Conservation (phyloP, 2,329 filamentous ascomycete genomes). For the Aspergillus chevalieri region DNA sequence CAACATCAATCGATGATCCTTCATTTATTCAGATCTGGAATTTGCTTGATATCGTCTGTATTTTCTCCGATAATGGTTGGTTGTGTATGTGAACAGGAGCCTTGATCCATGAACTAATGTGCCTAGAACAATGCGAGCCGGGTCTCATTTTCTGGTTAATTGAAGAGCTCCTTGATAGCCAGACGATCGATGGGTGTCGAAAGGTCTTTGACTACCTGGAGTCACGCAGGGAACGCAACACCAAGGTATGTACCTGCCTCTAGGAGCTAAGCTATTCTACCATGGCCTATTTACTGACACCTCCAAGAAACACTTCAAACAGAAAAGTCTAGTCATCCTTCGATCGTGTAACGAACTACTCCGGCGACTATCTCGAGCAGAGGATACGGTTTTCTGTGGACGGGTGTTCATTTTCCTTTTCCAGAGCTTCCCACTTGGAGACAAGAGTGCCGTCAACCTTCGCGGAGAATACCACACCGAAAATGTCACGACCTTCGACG, state of each 20-base stretch:
- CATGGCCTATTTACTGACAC: slow-evolving; percentile 16
- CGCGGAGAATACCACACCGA: slow-evolving; percentile 93
- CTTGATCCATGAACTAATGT: slow-evolving; percentile 14
- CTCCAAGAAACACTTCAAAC: slow-evolving; percentile 61
- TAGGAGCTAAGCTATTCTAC: background rate
- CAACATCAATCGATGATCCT: slow-evolving; percentile 67
- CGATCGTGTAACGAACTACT: slow-evolving; percentile 91
- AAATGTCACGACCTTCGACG: slow-evolving; percentile 82
- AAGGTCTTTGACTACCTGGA: slow-evolving; percentile 93
- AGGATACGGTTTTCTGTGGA: slow-evolving; percentile 95
- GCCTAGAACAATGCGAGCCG: slow-evolving; percentile 58
- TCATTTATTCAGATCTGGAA: slow-evolving; percentile 86
- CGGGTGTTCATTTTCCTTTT: slow-evolving; percentile 98
- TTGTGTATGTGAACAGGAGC: slow-evolving; percentile 27
- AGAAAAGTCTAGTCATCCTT: slow-evolving; percentile 84
- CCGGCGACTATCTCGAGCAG: slow-evolving; percentile 85
- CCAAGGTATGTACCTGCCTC: slow-evolving; percentile 50
- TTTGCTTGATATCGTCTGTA: slow-evolving; percentile 81
- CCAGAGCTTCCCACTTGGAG: slow-evolving; percentile 91
- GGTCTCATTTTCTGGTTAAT: slow-evolving; percentile 83
- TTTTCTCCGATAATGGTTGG: slow-evolving; percentile 75
- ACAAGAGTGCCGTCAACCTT: slow-evolving; percentile 95
- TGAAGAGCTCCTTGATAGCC: slow-evolving; percentile 91
- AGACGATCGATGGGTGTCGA: slow-evolving; percentile 86
- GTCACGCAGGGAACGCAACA: slow-evolving; percentile 82